Base-by-base conservation (phyloP, 2,329 filamentous ascomycete genomes). In the Periconia sp. region DNA sequence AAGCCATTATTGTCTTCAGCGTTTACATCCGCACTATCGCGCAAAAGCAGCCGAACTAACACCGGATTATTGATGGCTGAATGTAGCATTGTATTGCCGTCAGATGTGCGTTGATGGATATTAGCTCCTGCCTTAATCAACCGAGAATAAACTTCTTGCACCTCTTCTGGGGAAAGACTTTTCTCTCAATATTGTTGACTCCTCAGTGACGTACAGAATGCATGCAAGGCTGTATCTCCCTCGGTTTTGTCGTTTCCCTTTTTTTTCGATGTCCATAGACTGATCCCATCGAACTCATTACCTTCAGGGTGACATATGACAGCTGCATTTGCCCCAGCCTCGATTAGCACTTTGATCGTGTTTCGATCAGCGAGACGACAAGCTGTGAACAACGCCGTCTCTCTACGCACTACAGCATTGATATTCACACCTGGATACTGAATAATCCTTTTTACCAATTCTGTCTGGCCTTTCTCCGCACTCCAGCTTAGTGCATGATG, bases 341-440 rank as follows among this genome's bases (percentile, higher is more conserved):
- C 46, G 45, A 59, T 20, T 11, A 61, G 44, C 15, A 43, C 15
- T 6, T 33, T 33, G 11, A 61, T 57, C 14, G 52, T 53, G 7
- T 55, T 49, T 30, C 23, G 44, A 35, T 53, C 44, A 5, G 40
- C 11, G 14, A 42, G 17, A 3, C 23, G 19, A 41, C 60, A 61
- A 8, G 63, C 64, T 11, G 49, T 46, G 43, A 60, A 62, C 5
- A 68, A 47, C 0, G 62, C 45, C 5, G 65, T 69, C 8, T 64
- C 33, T 1, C 58, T 57, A 0, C 18, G 18, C 1, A 61, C 37
- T 14, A 44, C 61, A 18, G 58, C 57, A 31, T 76, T 74, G 11
- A 73, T 54, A 47, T 76, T 58, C 7, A 74, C 54, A 8, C 61
- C 62, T 6, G 72, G 64, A 52, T 71, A 54, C 31, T 65, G 50